phyloP scores from a whole-genome alignment of 169 alveolate species.

The Plasmodium gaboni region DNA sequence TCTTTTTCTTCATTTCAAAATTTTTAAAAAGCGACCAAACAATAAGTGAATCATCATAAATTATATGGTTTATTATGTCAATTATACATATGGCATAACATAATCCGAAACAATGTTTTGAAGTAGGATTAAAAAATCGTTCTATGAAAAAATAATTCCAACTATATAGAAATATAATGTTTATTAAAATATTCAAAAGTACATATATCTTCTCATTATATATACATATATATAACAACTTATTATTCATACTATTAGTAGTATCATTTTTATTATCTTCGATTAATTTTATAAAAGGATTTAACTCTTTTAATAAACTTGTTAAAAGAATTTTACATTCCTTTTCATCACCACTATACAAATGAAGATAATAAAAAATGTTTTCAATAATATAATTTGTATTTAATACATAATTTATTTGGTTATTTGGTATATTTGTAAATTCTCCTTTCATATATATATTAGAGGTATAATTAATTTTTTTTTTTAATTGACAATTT shows the following conservation, averaged over 20 bases:
- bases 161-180: constrained; percentile 10
- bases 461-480: background rate
- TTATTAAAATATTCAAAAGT: constrained; percentile 20
- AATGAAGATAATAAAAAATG: constrained; percentile 38
- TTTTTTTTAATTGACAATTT: background rate
- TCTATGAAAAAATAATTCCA: constrained; percentile 55
- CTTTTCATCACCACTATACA: constrained; percentile 17
- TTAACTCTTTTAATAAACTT: background rate
- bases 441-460: background rate
- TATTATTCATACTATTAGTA: too few species aligned
- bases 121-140: constrained; percentile 18
- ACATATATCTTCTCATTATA: constrained; percentile 25
- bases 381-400: constrained; percentile 23
- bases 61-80: constrained; percentile 14
- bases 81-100: constrained; percentile 16
- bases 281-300: constrained; percentile 18
- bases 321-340: constrained; percentile 22
- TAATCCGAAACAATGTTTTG: constrained; percentile 30
- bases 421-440: background rate
- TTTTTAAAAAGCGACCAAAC: background rate
- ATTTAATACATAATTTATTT: background rate
- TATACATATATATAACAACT: constrained; percentile 20
- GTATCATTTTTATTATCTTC: constrained; percentile 4
- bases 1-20: constrained; percentile 7
- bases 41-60: background rate